A percentile compares a stretch with the other conserved stretches of the same genome.
Conservation (phyloP, 495 filamentous ascomycete species). For the Xylaria curta region DNA sequence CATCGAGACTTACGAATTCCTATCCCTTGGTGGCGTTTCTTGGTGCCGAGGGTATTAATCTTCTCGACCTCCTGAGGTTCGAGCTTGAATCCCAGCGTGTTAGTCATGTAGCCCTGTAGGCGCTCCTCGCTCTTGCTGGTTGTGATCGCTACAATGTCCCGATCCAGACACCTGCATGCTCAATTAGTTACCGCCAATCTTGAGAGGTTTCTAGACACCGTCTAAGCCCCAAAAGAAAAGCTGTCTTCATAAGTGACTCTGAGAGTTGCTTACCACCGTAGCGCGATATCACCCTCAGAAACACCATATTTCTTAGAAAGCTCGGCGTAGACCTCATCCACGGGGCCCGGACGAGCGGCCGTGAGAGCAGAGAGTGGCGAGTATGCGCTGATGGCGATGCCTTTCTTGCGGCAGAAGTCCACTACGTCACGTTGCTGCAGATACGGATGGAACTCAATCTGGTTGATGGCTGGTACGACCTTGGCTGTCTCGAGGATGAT, state of each 20-base stretch:
- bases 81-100: conserved; percentile 68
- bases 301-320: conserved; percentile 82
- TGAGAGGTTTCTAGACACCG: not conserved
- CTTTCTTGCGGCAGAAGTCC: conserved; percentile 65
- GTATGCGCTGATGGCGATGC: conserved; percentile 75
- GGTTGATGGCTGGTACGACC: conserved; percentile 73
- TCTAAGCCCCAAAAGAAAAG: not conserved
- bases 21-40: conserved; percentile 58
- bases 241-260: not conserved
- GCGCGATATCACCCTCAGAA: conserved; percentile 66
- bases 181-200: not conserved
- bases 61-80: conserved; percentile 73
- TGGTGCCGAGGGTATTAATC: conserved; percentile 63
- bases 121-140: conserved; percentile 77
- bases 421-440: conserved; percentile 75
- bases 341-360: conserved; percentile 65
- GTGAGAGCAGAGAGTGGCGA: conserved; percentile 68
- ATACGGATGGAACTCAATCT: conserved; percentile 89
- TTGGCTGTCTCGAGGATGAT: conserved; percentile 68
- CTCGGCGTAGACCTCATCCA: conserved; percentile 64
- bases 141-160: conserved; percentile 74
- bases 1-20: conserved; percentile 9
- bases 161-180: conserved; percentile 60
- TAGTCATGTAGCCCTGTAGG: conserved; percentile 66
- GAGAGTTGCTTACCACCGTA: conserved; percentile 65